phyloP scores from a whole-genome alignment of 2,329 filamentous ascomycete species.

The Pseudopithomyces maydicus region DNA sequence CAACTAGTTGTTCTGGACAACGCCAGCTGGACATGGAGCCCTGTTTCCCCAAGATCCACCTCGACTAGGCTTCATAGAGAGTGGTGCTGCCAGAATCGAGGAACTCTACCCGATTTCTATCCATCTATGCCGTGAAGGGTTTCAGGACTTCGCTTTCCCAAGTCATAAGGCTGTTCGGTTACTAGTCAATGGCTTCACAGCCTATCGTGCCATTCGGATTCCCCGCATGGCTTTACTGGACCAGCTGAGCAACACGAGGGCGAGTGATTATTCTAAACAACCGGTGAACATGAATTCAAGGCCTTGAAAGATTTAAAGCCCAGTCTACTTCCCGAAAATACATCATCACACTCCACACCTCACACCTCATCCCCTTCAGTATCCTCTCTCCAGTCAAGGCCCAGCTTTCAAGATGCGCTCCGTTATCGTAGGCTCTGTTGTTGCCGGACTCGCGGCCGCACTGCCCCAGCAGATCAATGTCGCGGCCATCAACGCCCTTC shows the following conservation, averaged over 20 bases:
- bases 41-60: no score
- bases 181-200: not conserved
- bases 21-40: no score
- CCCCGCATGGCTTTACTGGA: not conserved
- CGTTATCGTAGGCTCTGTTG: constrained; percentile 21
- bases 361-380: not conserved
- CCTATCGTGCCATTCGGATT: not conserved
- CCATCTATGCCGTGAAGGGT: not conserved
- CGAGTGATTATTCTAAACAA: not conserved
- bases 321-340: not conserved
- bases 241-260: not conserved
- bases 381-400: not conserved
- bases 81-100: no score
- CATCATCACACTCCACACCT: not conserved
- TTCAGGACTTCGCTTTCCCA: not conserved
- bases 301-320: not conserved
- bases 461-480: constrained; percentile 42
- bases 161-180: not conserved
- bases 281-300: constrained; percentile 4
- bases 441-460: constrained; percentile 24
- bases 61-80: no score
- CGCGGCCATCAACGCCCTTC: constrained; percentile 40
- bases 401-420: constrained; percentile 27
- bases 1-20: no score
- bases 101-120: not conserved